phyloP scores from a whole-genome alignment of 192 early-diverging fungal species.

The Kappamyces sp. region DNA sequence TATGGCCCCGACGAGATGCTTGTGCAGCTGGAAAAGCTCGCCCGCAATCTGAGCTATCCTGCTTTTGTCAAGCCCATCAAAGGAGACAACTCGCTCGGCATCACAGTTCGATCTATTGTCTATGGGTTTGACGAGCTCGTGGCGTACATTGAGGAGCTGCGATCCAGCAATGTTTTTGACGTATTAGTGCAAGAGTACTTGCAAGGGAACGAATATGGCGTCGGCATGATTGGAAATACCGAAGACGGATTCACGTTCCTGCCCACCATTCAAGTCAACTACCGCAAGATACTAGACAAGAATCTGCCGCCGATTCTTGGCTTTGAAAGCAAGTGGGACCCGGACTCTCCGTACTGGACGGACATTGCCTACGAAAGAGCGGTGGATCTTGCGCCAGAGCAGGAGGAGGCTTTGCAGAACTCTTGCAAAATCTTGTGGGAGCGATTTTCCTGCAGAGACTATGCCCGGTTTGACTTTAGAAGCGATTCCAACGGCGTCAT shows the following conservation, averaged over 20 bases:
- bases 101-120: constrained; percentile 44
- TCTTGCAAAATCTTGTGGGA: constrained; percentile 42
- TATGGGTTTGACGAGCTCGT: constrained; percentile 28
- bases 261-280: constrained; percentile 51
- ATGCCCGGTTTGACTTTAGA: constrained; percentile 51
- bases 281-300: constrained; percentile 34
- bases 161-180: constrained; percentile 34
- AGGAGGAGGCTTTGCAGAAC: constrained; percentile 17
- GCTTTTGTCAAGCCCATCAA: constrained; percentile 54
- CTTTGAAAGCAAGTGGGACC: constrained; percentile 56
- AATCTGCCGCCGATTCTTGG: constrained; percentile 50
- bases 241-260: constrained; percentile 49
- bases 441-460: constrained; percentile 48
- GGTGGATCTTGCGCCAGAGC: constrained; percentile 15
- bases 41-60: constrained; percentile 36
- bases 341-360: constrained; percentile 48
- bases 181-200: constrained; percentile 53
- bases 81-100: constrained; percentile 56
- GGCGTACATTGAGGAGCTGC: constrained; percentile 39
- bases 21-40: constrained; percentile 20
- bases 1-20: constrained; percentile 15
- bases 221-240: constrained; percentile 53
- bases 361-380: constrained; percentile 43
- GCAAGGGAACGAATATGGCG: constrained; percentile 43
- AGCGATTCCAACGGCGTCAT: constrained; percentile 26